These are phyloP conservation scores for Neurospora crassa DNA, from an alignment of 2,329 filamentous ascomycete species.

Conservation along the genomic window DNA sequence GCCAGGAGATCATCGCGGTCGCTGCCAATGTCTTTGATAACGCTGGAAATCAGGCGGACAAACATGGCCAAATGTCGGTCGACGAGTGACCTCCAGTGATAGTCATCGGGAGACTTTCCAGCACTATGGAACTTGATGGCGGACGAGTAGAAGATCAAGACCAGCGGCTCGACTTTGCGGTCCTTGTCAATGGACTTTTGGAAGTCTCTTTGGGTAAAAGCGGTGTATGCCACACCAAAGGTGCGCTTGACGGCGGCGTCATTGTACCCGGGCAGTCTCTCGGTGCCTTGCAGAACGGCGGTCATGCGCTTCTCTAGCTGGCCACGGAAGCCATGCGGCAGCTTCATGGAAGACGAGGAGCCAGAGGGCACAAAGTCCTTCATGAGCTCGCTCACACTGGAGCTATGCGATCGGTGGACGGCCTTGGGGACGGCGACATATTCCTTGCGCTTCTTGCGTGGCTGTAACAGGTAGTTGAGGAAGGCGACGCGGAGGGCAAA, in stretches of 20 bases:
- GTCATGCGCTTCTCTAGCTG: constrained; percentile 63
- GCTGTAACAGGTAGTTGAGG: constrained; percentile 86
- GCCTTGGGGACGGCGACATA: constrained; percentile 62
- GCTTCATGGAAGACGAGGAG: constrained; percentile 40
- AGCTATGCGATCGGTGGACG: constrained; percentile 52
- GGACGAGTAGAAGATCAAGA: constrained; percentile 93
- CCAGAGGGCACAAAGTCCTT: constrained; percentile 60
- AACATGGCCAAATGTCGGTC: constrained; percentile 94
- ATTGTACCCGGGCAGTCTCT: constrained; percentile 78
- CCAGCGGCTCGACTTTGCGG: constrained; percentile 79
- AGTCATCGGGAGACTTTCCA: constrained; percentile 66
- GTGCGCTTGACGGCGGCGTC: constrained; percentile 87
- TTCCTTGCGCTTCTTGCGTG: constrained; percentile 80
- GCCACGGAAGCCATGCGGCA: constrained; percentile 44
- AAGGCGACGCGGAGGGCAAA: constrained; percentile 87
- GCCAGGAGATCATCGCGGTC: constrained; percentile 74
- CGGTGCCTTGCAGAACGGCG: constrained; percentile 69
- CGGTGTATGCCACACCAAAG: constrained; percentile 89
- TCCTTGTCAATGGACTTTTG: constrained; percentile 91
- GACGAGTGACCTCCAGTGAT: constrained; percentile 83
- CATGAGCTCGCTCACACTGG: constrained; percentile 74
- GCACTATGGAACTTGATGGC: constrained; percentile 80
- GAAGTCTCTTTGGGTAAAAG: constrained; percentile 81
- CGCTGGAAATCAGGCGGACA: constrained; percentile 72
- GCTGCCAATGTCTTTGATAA: constrained; percentile 76